Conservation (phyloP, 2,329 filamentous ascomycete species). For the Aspergillus sp. region DNA sequence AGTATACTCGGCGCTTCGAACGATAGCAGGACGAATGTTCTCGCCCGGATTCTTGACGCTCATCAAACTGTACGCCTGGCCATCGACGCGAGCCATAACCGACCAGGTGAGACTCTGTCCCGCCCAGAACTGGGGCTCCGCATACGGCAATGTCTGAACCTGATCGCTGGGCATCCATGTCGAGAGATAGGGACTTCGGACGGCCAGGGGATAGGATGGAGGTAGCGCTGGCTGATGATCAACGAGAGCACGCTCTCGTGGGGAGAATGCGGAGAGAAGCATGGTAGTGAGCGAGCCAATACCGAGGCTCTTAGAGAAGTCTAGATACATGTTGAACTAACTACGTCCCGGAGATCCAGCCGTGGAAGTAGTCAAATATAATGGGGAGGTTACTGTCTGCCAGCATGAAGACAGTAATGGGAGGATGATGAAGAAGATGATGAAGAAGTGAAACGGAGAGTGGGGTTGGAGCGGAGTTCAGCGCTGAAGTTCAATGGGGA, state of each 20-base stretch:
- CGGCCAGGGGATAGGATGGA: slow-evolving; percentile 49
- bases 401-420: background rate
- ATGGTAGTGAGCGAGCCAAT: slow-evolving; percentile 28
- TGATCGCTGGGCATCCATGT: slow-evolving; percentile 48
- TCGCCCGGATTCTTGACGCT: slow-evolving; percentile 34
- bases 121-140: slow-evolving; percentile 48
- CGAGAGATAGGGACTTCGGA: slow-evolving; percentile 48
- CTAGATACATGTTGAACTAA: slow-evolving; percentile 15
- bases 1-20: slow-evolving; percentile 43
- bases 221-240: slow-evolving; percentile 34
- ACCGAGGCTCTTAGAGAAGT: slow-evolving; percentile 20
- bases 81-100: slow-evolving; percentile 46
- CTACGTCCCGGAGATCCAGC: background rate
- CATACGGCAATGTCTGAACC: slow-evolving; percentile 38
- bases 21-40: slow-evolving; percentile 34
- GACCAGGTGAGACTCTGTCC: slow-evolving; percentile 47
- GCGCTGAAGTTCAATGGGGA: background rate
- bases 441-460: background rate
- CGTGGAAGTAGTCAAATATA: background rate
- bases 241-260: slow-evolving; percentile 13
- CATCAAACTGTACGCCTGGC: slow-evolving; percentile 46
- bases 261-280: slow-evolving; percentile 18
- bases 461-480: background rate
- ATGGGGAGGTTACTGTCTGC: background rate
- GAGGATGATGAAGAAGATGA: background rate